phyloP scores from a whole-genome alignment of 495 filamentous ascomycete species.

The Tuber magnatum region DNA sequence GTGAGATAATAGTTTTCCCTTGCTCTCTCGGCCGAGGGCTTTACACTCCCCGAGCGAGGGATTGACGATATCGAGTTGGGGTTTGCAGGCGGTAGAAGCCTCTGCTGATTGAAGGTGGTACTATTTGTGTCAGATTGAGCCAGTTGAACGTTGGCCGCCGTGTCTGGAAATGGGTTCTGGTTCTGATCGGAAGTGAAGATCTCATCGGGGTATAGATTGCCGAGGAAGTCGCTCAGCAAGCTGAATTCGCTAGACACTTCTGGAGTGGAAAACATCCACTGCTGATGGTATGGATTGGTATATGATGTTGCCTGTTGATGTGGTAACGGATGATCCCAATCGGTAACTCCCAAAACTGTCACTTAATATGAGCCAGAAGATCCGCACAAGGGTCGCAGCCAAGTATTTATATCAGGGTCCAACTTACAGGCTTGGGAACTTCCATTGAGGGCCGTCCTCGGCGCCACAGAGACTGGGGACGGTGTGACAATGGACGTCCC shows the following conservation, averaged over 20 bases:
- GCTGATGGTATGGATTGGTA: conserved; percentile 62
- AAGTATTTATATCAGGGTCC: conserved; percentile 37
- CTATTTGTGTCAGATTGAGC: conserved; percentile 28
- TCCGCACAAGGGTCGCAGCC: conserved; percentile 28
- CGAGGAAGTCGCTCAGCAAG: conserved; percentile 89
- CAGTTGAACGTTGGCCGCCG: conserved; percentile 19
- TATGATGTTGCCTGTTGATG: conserved; percentile 38
- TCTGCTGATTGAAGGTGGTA: conserved; percentile 25
- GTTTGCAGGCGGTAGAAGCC: conserved; percentile 20
- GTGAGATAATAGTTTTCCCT: conserved; percentile 91
- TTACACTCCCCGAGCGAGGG: conserved; percentile 52
- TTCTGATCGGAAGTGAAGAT: conserved; percentile 25
- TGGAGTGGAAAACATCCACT: conserved; percentile 89
- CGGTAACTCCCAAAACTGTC: conserved; percentile 58
- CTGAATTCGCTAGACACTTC: conserved; percentile 96
- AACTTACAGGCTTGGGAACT: conserved; percentile 70
- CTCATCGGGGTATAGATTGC: conserved; percentile 52
- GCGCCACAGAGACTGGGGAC: conserved; percentile 44
- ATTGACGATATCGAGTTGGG: conserved; percentile 46
- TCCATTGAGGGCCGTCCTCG: conserved; percentile 43
- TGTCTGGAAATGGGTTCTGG: conserved; percentile 24
- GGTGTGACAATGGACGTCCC: conserved; percentile 43
- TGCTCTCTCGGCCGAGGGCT: conserved; percentile 65
- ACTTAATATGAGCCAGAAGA: conserved; percentile 35
- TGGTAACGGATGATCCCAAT: conserved; percentile 51